phyloP scores from a whole-genome alignment of 2,329 filamentous ascomycete genomes.

The Pseudopyrenochaeta lycopersici region DNA sequence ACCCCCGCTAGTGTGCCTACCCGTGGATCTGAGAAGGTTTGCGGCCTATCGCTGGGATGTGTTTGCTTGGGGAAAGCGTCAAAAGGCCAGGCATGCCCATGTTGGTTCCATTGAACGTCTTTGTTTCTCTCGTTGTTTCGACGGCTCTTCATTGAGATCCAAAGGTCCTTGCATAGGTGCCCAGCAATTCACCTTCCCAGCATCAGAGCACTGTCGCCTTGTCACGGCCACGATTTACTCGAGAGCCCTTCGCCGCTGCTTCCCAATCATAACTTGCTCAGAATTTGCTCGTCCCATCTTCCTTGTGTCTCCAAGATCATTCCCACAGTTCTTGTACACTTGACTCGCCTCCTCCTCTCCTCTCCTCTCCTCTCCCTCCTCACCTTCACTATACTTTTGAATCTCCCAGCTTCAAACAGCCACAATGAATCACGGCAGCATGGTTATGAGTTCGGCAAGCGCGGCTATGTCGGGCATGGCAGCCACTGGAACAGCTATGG shows the following conservation, averaged over 20 bases:
- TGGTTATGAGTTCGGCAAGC: constrained; percentile 19
- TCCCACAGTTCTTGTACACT: background rate
- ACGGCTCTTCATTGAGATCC: background rate
- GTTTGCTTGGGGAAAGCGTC: background rate
- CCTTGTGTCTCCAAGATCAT: background rate
- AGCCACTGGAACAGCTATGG: constrained; percentile 27
- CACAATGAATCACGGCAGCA: constrained; percentile 19
- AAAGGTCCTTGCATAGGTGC: too few relatives aligned
- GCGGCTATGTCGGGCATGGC: constrained; percentile 25
- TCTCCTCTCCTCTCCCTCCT: background rate
- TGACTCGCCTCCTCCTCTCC: background rate
- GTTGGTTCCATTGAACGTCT: background rate
- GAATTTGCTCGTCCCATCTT: constrained; percentile 16
- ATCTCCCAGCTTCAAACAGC: background rate
- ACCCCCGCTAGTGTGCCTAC: constrained; percentile 2
- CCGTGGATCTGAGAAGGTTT: constrained; percentile 12
- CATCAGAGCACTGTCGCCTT: background rate
- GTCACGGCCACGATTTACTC: background rate
- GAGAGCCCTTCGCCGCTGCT: background rate
- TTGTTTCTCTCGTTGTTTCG: background rate
- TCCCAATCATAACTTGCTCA: constrained; percentile 11
- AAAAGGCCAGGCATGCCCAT: background rate
- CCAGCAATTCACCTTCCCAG: background rate
- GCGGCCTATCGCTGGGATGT: constrained; percentile 6
- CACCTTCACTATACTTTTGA: background rate